Evolutionary conservation across 306 rosid species (phyloP).

Genomic region (Bauhinia variegata): DNA sequence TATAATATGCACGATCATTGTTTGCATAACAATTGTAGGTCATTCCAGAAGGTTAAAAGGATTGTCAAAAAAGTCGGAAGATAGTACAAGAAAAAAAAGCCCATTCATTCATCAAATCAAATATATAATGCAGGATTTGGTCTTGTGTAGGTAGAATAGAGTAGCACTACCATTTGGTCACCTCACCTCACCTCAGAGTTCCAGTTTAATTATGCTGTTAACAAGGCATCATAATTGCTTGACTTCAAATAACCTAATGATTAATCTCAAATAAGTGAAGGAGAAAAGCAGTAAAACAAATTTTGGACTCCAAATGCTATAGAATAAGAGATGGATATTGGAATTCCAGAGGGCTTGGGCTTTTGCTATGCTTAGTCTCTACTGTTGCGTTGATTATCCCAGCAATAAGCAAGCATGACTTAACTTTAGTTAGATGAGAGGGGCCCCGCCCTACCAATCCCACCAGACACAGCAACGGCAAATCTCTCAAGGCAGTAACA

Average conservation of each 20-base stretch:
- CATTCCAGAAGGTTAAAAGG: conserved; percentile 49
- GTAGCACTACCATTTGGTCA: conserved; percentile 34
- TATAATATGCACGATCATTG: conserved; percentile 44
- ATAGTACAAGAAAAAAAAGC: conserved; percentile 39
- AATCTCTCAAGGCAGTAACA: too few relatives aligned
- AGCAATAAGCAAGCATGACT: conserved; percentile 58
- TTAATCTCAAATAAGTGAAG: conserved; percentile 41
- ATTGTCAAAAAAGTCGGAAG: conserved; percentile 54
- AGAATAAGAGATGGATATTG: too few relatives aligned
- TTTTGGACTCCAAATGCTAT: too few relatives aligned
- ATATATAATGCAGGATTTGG: conserved; percentile 27
- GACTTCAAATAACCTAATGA: conserved; percentile 53
- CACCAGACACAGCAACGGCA: conserved; percentile 40
- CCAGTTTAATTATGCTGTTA: conserved; percentile 59
- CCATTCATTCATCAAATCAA: conserved; percentile 47
- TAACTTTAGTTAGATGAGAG: conserved; percentile 51
- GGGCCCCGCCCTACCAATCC: conserved; percentile 46
- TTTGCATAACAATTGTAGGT: conserved; percentile 37
- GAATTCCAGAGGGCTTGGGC: conserved; percentile 2
- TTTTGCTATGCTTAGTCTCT: conserved; percentile 34
- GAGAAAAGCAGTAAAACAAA: too few relatives aligned
- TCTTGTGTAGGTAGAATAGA: conserved; percentile 34
- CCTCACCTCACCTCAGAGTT: conserved; percentile 42
- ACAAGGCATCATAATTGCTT: conserved; percentile 52
- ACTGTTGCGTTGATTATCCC: conserved; percentile 45